Percentiles rank a stretch among this genome's conserved stretches.
These are phyloP conservation scores for Monilinia laxa DNA, from an alignment of 2,329 filamentous ascomycete species.

Conservation along the genomic window DNA sequence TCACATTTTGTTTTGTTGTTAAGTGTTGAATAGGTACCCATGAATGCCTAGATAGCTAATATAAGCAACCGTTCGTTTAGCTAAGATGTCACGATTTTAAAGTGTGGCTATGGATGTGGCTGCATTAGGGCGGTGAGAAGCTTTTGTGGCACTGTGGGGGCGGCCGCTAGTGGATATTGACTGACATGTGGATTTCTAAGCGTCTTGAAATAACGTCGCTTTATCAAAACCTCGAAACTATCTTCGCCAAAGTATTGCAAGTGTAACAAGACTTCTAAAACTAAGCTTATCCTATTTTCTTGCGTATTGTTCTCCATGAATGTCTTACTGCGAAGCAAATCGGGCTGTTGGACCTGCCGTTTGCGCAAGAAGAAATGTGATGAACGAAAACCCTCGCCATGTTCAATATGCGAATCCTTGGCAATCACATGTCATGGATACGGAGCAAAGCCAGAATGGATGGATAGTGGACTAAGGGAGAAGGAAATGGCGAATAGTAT, in stretches of 20 bases:
- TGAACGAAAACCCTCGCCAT: constrained; percentile 50
- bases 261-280: not conserved
- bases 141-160: not conserved
- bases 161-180: constrained; percentile 6
- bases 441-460: constrained; percentile 42
- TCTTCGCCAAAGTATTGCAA: not conserved
- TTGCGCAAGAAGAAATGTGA: constrained; percentile 63
- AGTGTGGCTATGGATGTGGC: not conserved
- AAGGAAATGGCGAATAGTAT: constrained; percentile 53
- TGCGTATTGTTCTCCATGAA: not conserved
- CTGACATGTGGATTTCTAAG: not conserved
- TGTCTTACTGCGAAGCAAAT: constrained; percentile 15
- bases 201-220: not conserved
- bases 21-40: not conserved
- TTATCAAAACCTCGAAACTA: not conserved
- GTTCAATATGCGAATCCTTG: constrained; percentile 51
- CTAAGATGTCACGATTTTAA: not conserved
- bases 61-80: not conserved
- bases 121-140: not conserved
- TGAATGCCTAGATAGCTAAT: not conserved
- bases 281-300: not conserved
- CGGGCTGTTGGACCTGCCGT: constrained; percentile 46
- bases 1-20: not conserved
- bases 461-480: constrained; percentile 40
- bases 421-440: constrained; percentile 56